Conservation (phyloP, 169 alveolate genomes). For the Eimeria zaria region DNA sequence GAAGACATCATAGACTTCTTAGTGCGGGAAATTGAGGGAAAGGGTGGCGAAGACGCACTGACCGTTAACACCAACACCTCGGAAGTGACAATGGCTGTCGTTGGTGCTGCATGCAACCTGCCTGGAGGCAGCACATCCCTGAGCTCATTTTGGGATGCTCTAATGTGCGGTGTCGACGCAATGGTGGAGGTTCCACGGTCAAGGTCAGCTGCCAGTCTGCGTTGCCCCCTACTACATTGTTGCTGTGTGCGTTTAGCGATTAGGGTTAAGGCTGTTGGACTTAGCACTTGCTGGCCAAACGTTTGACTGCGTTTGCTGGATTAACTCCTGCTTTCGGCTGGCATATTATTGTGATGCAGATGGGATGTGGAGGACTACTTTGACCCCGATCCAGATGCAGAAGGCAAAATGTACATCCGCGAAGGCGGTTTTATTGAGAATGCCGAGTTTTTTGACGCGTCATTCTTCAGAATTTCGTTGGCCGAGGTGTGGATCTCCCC, state of each 20-base stretch:
- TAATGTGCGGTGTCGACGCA: slow-evolving; percentile 87
- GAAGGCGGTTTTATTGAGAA: slow-evolving; percentile 91
- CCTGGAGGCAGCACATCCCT: slow-evolving; percentile 90
- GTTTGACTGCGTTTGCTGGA: neutral
- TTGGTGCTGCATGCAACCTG: slow-evolving; percentile 88
- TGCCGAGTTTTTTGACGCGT: slow-evolving; percentile 90
- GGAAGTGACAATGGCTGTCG: slow-evolving; percentile 82
- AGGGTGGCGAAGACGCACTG: slow-evolving; percentile 52
- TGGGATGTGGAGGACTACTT: slow-evolving; percentile 92
- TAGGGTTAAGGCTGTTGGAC: neutral
- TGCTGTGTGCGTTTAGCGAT: neutral
- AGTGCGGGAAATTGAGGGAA: slow-evolving; percentile 82
- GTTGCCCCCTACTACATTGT: neutral
- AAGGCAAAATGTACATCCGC: slow-evolving; percentile 90
- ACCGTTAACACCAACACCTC: neutral
- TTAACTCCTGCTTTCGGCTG: slow-evolving; percentile 4
- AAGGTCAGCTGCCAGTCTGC: slow-evolving; percentile 34
- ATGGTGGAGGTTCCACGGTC: slow-evolving; percentile 88
- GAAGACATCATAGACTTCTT: slow-evolving; percentile 87
- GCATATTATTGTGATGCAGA: slow-evolving; percentile 73
- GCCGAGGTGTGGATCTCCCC: slow-evolving; percentile 78
- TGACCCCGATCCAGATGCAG: slow-evolving; percentile 89
- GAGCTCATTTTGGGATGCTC: slow-evolving; percentile 86
- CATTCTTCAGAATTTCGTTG: slow-evolving; percentile 87
- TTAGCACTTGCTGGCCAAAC: too few species aligned